phyloP scores from a whole-genome alignment of 306 rosid genomes.

The Cucumis melo region DNA sequence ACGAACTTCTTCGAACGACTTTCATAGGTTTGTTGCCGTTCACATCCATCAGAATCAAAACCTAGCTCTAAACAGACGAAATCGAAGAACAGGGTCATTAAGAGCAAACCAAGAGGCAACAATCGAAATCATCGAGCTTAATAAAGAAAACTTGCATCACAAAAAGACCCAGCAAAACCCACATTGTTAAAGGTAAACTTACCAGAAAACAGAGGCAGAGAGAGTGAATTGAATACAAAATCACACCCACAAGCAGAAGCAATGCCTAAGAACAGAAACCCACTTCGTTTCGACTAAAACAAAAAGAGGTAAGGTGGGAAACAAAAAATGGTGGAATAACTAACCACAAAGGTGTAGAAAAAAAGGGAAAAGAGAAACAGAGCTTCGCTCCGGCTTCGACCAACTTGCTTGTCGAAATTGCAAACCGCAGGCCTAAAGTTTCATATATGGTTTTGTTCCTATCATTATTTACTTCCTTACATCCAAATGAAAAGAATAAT shows the following conservation, averaged over 20 bases:
- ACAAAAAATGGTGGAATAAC: neutral
- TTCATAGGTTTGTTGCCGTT: conserved; percentile 7
- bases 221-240: neutral
- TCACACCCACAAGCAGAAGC: neutral
- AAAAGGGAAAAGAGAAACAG: neutral
- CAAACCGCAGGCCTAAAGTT: too few species aligned
- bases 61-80: neutral
- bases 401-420: too few species aligned
- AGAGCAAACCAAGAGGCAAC: neutral
- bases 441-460: too few species aligned
- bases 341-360: neutral
- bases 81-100: neutral
- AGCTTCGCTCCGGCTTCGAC: neutral
- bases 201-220: neutral
- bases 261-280: neutral
- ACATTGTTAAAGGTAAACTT: neutral
- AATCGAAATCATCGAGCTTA: neutral
- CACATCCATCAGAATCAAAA: neutral
- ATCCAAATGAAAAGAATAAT: too few species aligned
- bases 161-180: neutral
- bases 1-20: conserved; percentile 35
- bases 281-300: neutral
- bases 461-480: too few species aligned
- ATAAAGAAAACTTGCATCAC: neutral
- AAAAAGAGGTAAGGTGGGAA: neutral